Evolutionary conservation across 2,329 filamentous ascomycete species (phyloP).

Genomic region (Basipetospora chlamydospora): DNA sequence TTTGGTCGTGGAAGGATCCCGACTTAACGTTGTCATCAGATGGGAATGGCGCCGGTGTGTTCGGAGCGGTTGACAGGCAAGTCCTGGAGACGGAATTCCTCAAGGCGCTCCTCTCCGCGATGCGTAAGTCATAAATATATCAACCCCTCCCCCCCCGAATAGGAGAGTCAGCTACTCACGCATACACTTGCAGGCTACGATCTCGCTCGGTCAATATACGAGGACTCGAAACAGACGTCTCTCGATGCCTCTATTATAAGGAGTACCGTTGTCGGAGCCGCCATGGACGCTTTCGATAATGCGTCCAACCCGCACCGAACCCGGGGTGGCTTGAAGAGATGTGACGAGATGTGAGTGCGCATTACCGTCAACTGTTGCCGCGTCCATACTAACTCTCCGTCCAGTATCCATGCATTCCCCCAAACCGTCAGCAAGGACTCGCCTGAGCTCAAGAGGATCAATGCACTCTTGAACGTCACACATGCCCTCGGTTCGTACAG

Average conservation of each 20-base stretch:
- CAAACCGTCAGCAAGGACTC: constrained; percentile 37
- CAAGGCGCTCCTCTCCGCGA: constrained; percentile 48
- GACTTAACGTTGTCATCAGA: background rate
- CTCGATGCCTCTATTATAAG: constrained; percentile 37
- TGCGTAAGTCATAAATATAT: constrained; percentile 39
- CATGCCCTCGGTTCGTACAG: constrained; percentile 64
- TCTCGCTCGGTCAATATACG: constrained; percentile 48
- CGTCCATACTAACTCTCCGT: background rate
- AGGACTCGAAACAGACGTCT: constrained; percentile 32
- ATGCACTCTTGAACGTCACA: constrained; percentile 55
- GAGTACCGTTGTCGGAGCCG: constrained; percentile 45
- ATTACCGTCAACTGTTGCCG: too few relatives aligned
- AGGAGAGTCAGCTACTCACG: too few relatives aligned
- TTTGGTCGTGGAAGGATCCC: constrained; percentile 54
- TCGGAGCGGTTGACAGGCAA: constrained; percentile 44
- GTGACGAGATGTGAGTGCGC: constrained; percentile 59
- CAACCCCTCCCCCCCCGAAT: too few relatives aligned
- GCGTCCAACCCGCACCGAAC: constrained; percentile 69
- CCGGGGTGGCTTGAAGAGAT: constrained; percentile 63
- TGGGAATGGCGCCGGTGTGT: constrained; percentile 40
- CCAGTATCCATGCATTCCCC: constrained; percentile 50
- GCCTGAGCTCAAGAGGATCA: constrained; percentile 37
- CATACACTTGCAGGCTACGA: constrained; percentile 45
- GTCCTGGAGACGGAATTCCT: constrained; percentile 58
- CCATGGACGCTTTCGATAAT: constrained; percentile 63